Base-by-base conservation (phyloP, 2,329 filamentous ascomycete species). In the Kalmusia sp. region DNA sequence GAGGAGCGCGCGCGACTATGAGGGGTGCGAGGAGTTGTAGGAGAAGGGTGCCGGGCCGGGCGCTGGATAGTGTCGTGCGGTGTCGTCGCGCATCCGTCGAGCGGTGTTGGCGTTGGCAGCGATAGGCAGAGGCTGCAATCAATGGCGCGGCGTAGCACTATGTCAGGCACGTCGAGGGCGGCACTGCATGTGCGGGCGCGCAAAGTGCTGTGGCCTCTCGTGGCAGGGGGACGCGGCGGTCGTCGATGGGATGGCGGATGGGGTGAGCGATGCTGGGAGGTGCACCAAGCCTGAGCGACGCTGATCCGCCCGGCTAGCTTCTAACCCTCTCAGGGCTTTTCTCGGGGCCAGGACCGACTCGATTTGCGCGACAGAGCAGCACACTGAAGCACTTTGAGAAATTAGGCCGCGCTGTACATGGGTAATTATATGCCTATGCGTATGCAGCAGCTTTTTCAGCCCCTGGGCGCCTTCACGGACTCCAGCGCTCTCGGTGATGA, bases 31-130 rank as follows among this genome's bases (percentile, higher is more conserved):
- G 35, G 52, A 50, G 57, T 39, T 50, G 54, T 51, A 40, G 55
- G 51, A 52, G 57, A 43, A 53, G 59, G 61, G 55, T 44, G 58
- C 57, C 33, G 52, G 55, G 54, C 55, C 57, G 58, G 64, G 64
- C 62, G 67, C 65, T 61, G 64, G 54, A 60, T 58, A 50, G 54
- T 58, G 57, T 59, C 40, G 63, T 55, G 62, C 57, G 52, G 49
- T 54, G 54, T 64, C 64, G 60, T 71, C 67, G 71, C 69, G 70
- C 70, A 73, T 72, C 59, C 63, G 69, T 65, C 62, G 22, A 12
- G 30, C 14, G 33, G 39, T 30, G 49, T 34, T 6, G 61, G 61
- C 58, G 55, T 56, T 58, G 61, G 62, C 39, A 58, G 57, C 33
- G 51, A 57, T 38, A 55, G 54, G 58, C 44, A 50, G 38, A 52